phyloP scores from a whole-genome alignment of 305 asterid genomes.

The Solanum chacoense region DNA sequence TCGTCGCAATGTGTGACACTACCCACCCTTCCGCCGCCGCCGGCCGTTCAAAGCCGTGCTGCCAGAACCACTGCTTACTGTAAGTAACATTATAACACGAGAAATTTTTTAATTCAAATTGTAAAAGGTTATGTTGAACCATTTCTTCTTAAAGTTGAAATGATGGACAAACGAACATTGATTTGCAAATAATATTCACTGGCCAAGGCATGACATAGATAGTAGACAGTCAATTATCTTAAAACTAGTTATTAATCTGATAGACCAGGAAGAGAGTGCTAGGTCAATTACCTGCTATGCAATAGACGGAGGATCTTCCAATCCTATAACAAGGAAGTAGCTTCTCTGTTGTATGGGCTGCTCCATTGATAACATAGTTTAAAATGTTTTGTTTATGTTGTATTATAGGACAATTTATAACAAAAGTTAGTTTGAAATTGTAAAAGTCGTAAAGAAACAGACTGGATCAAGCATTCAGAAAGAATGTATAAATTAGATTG shows the following conservation, averaged over 20 bases:
- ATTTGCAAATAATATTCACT: not conserved
- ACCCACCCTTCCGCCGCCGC: conserved; percentile 17
- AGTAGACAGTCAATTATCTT: not conserved
- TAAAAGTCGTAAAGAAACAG: not conserved
- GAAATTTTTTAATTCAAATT: no score
- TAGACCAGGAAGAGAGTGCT: not conserved
- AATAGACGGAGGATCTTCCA: not conserved
- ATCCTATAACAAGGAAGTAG: not conserved
- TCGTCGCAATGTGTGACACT: conserved; percentile 25
- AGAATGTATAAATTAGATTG: not conserved
- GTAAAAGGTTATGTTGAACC: not conserved
- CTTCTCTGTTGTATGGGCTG: not conserved
- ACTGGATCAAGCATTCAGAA: not conserved
- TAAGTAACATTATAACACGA: conserved; percentile 9
- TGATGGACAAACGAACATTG: not conserved
- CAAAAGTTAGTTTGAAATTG: not conserved
- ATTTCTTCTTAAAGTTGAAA: not conserved
- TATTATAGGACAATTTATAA: not conserved
- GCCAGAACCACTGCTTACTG: conserved; percentile 36
- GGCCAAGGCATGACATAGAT: not conserved
- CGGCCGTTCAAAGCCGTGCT: conserved; percentile 9
- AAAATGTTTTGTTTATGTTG: not conserved
- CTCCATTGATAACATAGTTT: not conserved
- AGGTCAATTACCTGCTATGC: not conserved
- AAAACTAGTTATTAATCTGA: not conserved